Evolutionary conservation across 768 basidiomycete species (phyloP), one percentile per base, ranked within the genome.

Genomic region (Collybiopsis confluens): DNA sequence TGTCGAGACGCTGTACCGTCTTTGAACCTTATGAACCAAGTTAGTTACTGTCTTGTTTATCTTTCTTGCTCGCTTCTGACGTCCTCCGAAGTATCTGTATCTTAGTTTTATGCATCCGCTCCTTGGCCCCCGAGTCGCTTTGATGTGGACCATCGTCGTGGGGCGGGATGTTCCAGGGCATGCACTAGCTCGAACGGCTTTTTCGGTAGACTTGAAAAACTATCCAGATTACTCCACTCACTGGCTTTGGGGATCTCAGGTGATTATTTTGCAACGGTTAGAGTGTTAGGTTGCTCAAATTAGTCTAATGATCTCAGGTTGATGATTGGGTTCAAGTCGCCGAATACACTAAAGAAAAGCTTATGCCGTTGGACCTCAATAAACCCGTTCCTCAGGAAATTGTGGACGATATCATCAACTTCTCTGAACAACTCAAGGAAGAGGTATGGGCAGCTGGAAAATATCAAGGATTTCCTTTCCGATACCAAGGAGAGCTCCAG

Each of bases 41-140:
- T 33, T 33, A 33, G 30, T 33, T 5, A 33, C n/a, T n/a, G n/a
- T n/a, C n/a, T n/a, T n/a, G n/a, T n/a, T n/a, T n/a, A n/a, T n/a
- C n/a, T n/a, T n/a, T n/a, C n/a, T n/a, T n/a, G n/a, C n/a, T n/a
- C n/a, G n/a, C n/a, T n/a, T n/a, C n/a, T n/a, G n/a, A n/a, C n/a
- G n/a, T n/a, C n/a, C n/a, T n/a, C n/a, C n/a, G n/a, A n/a, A 57
- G 56, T 57, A 54, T 52, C 56, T 57, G 21, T 57, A 57, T 43
- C 56, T 57, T 16, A 54, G 45, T 13, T 58, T 58, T 37, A 58
- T 58, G 56, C 56, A 58, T 30, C 56, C 56, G 4, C 11, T 54
- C 45, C 46, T 58, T 18, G 56, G 56, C 30, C 56, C 56, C 20
- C 53, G 56, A 18, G 42, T 58, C 21, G 53, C 45, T 23, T 58